Conservation (phyloP, 148 eudicot genomes). For the Bassia scoparia region DNA sequence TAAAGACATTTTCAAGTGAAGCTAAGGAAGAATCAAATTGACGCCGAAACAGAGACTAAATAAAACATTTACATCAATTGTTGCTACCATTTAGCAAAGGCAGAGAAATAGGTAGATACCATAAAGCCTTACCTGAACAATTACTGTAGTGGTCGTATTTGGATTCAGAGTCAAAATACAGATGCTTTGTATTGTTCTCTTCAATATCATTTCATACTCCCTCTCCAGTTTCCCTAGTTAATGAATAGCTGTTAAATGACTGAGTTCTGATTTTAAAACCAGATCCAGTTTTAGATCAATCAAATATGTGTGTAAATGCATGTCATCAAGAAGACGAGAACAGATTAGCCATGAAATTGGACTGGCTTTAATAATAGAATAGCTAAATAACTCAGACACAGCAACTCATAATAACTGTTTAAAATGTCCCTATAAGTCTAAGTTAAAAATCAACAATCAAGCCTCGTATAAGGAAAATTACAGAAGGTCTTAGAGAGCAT, state of each 20-base stretch:
- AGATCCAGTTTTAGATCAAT: slow-evolving; percentile 3
- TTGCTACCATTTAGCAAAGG: background rate
- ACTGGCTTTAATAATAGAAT: background rate
- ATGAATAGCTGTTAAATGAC: slow-evolving; percentile 7
- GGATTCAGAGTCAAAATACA: slow-evolving; percentile 74
- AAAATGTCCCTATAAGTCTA: background rate
- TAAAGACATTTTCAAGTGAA: too few relatives aligned
- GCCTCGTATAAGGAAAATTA: background rate
- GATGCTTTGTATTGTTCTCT: slow-evolving; percentile 83
- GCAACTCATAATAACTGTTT: background rate
- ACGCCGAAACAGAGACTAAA: background rate
- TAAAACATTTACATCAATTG: background rate
- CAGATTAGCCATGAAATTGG: background rate
- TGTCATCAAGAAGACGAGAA: background rate
- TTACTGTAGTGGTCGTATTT: slow-evolving; percentile 78
- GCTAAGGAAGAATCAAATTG: background rate
- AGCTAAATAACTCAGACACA: background rate
- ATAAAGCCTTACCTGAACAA: slow-evolving; percentile 59
- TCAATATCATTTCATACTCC: slow-evolving; percentile 85
- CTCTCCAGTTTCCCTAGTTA: slow-evolving; percentile 69
- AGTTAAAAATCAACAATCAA: background rate
- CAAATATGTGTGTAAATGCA: background rate
- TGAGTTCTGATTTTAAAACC: background rate
- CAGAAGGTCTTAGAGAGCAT: background rate
- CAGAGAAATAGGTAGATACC: background rate